phyloP scores from a whole-genome alignment of 176 grass and related monocot genomes.

The Pontederia crassipes region DNA sequence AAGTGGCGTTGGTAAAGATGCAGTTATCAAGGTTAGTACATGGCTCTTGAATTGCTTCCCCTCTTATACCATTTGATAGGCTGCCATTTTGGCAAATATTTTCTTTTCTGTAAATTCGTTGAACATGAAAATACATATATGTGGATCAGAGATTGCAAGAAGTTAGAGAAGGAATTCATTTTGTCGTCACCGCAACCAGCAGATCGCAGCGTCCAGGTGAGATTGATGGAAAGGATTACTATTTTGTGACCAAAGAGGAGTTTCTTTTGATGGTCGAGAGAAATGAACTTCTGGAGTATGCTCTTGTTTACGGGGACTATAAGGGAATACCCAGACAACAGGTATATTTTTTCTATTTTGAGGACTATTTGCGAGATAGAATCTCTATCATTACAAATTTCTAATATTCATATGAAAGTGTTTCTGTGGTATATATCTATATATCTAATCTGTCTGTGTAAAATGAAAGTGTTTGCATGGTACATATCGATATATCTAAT shows the following conservation, averaged over 20 bases:
- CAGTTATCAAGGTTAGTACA: slow-evolving; percentile 55
- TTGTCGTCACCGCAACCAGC: slow-evolving; percentile 75
- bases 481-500: too few species aligned
- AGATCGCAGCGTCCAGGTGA: slow-evolving; percentile 54
- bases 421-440: too few species aligned
- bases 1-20: slow-evolving; percentile 93
- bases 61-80: neutral
- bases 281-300: slow-evolving; percentile 74
- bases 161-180: slow-evolving; percentile 67
- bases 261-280: slow-evolving; percentile 84
- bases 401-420: too few species aligned
- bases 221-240: slow-evolving; percentile 88
- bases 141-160: slow-evolving; percentile 61
- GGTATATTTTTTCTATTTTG: slow-evolving; percentile 28
- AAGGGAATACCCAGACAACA: slow-evolving; percentile 95
- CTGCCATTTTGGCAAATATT: neutral
- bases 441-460: too few species aligned
- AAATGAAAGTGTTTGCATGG: too few species aligned
- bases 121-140: neutral
- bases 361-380: too few species aligned
- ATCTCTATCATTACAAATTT: too few species aligned
- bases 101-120: neutral
- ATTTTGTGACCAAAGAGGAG: slow-evolving; percentile 78
- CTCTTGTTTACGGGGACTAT: slow-evolving; percentile 89
- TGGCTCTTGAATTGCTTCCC: too few species aligned